Evolutionary conservation across 2,329 filamentous ascomycete genomes (phyloP).

Genomic region (Cladorrhinum sp.): DNA sequence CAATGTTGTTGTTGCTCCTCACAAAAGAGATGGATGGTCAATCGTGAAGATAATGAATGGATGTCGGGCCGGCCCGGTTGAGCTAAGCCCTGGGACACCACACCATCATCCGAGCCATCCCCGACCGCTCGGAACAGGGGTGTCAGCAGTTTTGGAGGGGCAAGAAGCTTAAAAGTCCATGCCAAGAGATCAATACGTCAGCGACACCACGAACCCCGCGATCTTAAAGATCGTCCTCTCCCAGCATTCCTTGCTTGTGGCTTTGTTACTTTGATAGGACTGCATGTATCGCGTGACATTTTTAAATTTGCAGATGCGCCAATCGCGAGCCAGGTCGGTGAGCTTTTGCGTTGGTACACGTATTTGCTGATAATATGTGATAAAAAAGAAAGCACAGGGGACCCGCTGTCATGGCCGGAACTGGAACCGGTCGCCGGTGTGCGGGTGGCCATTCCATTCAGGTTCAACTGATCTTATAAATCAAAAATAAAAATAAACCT

Average conservation of each 20-base stretch:
- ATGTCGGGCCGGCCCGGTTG: background rate
- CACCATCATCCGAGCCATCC: background rate
- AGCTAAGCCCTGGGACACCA: background rate
- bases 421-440: background rate
- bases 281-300: background rate
- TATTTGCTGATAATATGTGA: too few species aligned
- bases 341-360: background rate
- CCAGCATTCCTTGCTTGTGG: background rate
- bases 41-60: background rate
- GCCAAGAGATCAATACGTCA: slow-evolving; percentile 2
- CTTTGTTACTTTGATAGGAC: background rate
- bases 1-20: too few species aligned
- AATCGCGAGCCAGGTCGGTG: background rate
- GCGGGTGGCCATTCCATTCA: background rate
- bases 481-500: background rate
- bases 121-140: background rate
- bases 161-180: slow-evolving; percentile 3
- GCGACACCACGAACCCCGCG: background rate
- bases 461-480: background rate
- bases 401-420: background rate
- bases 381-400: background rate
- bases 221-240: background rate
- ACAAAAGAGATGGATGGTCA: too few species aligned
- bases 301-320: background rate
- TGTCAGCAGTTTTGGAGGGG: slow-evolving; percentile 2